phyloP scores from a whole-genome alignment of 805 yeast genomes.

The Scheffersomyces amazonensis region DNA sequence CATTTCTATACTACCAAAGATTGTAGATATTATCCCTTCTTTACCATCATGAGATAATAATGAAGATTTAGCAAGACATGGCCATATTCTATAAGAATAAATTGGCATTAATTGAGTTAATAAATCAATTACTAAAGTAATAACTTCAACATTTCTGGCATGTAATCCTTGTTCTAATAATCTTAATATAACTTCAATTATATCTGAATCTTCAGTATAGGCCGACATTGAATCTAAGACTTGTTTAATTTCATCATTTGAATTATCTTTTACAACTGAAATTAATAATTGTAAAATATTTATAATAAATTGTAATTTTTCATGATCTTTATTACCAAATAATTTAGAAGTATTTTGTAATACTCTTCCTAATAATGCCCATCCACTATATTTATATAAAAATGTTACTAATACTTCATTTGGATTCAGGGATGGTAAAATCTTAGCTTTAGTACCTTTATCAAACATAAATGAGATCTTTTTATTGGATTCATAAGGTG shows the following conservation, averaged over 20 bases:
- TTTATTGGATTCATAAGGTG: constrained; percentile 52
- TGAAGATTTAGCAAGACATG: constrained; percentile 65
- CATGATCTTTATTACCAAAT: constrained; percentile 34
- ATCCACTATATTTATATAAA: constrained; percentile 73
- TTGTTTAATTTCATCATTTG: constrained; percentile 20
- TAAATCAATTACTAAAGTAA: constrained; percentile 47
- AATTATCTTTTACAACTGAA: constrained; percentile 40
- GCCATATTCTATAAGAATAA: constrained; percentile 73
- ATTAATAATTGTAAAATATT: constrained; percentile 53
- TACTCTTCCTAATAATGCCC: constrained; percentile 81
- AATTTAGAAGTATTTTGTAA: constrained; percentile 57
- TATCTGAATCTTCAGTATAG: constrained; percentile 55
- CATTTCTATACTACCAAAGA: constrained; percentile 72
- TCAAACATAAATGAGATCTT: constrained; percentile 44
- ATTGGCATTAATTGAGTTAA: constrained; percentile 46
- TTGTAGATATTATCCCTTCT: constrained; percentile 59
- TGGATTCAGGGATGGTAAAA: constrained; percentile 48
- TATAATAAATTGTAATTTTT: constrained; percentile 37
- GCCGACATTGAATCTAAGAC: constrained; percentile 41
- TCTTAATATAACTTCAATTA: constrained; percentile 58
- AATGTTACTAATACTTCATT: constrained; percentile 55
- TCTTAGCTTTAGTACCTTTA: constrained; percentile 64
- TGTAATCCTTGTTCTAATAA: constrained; percentile 69
- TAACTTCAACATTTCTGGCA: constrained; percentile 45
- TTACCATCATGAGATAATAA: constrained; percentile 57